phyloP scores from a whole-genome alignment of 2,329 filamentous ascomycete genomes.

The Lasiodiplodia theobromae region DNA sequence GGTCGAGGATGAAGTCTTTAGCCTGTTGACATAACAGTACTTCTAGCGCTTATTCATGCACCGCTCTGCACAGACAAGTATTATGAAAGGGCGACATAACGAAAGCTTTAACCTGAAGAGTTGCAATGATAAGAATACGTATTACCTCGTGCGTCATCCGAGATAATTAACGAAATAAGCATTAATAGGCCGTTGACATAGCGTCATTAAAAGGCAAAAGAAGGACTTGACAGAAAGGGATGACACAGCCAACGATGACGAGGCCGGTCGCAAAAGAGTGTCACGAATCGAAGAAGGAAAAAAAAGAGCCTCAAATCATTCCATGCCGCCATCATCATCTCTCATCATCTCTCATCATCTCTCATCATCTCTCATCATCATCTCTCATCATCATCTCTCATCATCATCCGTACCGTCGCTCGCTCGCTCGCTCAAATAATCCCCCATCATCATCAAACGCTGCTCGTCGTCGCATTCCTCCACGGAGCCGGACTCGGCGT shows the following conservation, averaged over 20 bases:
- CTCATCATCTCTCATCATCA: background rate
- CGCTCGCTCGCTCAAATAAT: no score
- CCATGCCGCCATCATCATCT: background rate
- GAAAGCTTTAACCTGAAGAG: no score
- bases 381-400: background rate
- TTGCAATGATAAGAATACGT: background rate
- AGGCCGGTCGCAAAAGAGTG: background rate
- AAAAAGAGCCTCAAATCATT: background rate
- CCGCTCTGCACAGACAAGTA: no score
- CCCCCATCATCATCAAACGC: background rate
- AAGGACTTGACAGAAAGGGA: no score
- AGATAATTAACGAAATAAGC: background rate
- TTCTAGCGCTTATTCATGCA: no score
- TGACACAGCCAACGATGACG: no score
- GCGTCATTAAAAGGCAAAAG: background rate
- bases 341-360: background rate
- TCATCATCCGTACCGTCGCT: background rate
- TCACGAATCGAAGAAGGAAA: background rate
- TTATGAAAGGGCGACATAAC: no score
- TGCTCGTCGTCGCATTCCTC: background rate
- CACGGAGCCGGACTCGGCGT: background rate
- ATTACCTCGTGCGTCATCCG: background rate
- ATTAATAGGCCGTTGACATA: background rate
- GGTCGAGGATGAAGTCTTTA: no score
- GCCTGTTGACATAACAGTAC: no score